Conservation (phyloP, 192 early-diverging fungal species). For the Podila minutissima region DNA sequence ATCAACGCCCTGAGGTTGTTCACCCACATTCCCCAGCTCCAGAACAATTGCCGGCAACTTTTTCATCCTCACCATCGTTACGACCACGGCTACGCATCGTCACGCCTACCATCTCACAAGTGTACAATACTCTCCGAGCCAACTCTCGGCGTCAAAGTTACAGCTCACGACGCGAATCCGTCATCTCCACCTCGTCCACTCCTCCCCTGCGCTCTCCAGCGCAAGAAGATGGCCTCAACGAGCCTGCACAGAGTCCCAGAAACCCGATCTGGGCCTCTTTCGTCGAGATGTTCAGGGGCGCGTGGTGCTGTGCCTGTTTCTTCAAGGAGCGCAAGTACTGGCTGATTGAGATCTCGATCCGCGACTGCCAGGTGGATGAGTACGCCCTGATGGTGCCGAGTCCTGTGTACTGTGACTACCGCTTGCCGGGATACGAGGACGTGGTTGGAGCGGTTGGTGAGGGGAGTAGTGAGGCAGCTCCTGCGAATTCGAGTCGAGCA, state of each 20-base stretch:
- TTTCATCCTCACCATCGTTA: not conserved
- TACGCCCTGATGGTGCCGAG: conserved; percentile 32
- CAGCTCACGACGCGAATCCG: not conserved
- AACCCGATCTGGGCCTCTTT: not conserved
- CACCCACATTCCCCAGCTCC: not conserved
- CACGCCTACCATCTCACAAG: not conserved
- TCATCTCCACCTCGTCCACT: not conserved
- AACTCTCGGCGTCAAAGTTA: not conserved
- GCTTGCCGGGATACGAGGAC: conserved; percentile 36
- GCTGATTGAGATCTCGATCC: conserved; percentile 41
- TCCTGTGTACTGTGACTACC: conserved; percentile 44
- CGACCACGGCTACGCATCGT: not conserved
- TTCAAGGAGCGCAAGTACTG: conserved; percentile 25
- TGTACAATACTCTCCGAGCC: not conserved
- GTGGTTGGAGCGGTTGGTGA: not conserved
- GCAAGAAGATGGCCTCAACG: not conserved
- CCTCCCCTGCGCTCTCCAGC: not conserved
- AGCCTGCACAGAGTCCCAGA: not conserved
- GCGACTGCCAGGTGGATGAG: conserved; percentile 41
- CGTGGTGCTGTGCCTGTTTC: not conserved
- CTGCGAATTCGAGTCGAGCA: conserved; percentile 1
- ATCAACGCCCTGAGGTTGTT: too few relatives aligned
- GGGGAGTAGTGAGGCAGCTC: not conserved
- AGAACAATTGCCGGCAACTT: not conserved
- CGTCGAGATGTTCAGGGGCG: not conserved